Conservation (phyloP, 2,329 filamentous ascomycete genomes). For the Aspergillus luchuensis region DNA sequence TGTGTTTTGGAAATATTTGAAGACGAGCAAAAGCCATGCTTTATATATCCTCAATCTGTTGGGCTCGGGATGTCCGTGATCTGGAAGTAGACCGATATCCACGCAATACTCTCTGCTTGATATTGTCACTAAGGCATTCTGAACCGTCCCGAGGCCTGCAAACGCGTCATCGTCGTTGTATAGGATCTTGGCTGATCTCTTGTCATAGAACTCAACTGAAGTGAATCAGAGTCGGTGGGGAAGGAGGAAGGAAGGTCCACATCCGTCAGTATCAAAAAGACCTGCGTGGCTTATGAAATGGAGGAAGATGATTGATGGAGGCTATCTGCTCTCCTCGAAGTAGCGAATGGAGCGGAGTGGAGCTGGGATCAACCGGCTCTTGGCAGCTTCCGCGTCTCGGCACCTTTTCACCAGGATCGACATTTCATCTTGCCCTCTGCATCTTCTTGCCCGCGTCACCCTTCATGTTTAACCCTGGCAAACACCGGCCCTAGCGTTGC, state of each 20-base stretch:
- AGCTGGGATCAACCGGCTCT: not conserved
- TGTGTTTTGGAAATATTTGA: too few species aligned
- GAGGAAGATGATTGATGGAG: conserved; percentile 7
- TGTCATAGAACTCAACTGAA: not conserved
- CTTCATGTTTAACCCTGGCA: too few species aligned
- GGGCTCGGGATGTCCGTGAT: not conserved
- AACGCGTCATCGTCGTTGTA: conserved; percentile 10
- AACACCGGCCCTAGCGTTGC: not conserved
- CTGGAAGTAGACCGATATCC: not conserved
- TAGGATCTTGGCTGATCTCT: not conserved
- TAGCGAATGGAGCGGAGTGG: too few species aligned
- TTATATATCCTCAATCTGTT: not conserved
- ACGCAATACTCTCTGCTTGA: not conserved
- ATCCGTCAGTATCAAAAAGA: not conserved
- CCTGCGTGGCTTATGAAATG: not conserved
- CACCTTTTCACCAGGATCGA: not conserved
- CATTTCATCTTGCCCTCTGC: not conserved
- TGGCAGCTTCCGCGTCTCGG: not conserved
- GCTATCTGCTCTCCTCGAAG: not conserved
- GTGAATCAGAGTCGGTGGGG: not conserved
- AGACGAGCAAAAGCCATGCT: not conserved
- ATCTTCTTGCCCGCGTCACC: too few species aligned
- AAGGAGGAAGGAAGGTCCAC: too few species aligned
- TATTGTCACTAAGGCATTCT: not conserved
- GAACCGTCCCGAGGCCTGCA: not conserved